These are phyloP conservation scores for Buxus sempervirens DNA, from an alignment of 164 flowering plant genomes.

Conservation along the genomic window DNA sequence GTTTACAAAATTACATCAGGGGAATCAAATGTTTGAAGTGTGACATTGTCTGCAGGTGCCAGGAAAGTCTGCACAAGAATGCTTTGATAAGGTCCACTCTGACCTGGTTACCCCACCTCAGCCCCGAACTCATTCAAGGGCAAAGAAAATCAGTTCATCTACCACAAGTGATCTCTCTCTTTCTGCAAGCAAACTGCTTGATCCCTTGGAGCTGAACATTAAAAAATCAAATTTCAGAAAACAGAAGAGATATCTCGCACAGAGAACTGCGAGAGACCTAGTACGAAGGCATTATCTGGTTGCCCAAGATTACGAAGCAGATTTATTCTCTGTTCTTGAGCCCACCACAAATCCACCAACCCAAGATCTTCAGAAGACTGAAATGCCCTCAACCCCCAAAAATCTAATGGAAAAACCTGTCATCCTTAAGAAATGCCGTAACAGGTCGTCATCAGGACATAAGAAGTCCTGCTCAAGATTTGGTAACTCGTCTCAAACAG, in stretches of 20 bases:
- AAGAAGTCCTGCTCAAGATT: conserved; percentile 46
- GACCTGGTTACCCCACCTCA: conserved; percentile 59
- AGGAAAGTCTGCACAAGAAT: conserved; percentile 86
- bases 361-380: conserved; percentile 15
- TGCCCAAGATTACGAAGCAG: conserved; percentile 43
- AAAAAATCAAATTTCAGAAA: conserved; percentile 33
- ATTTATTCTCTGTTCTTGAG: conserved; percentile 66
- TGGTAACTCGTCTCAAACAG: conserved; percentile 14
- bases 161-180: conserved; percentile 27
- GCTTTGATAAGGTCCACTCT: conserved; percentile 69
- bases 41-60: conserved; percentile 58
- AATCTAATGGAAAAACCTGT: conserved; percentile 14
- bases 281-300: conserved; percentile 46
- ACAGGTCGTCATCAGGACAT: conserved; percentile 30
- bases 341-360: conserved; percentile 29
- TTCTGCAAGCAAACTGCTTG: conserved; percentile 61
- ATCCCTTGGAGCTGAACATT: conserved; percentile 24
- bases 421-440: conserved; percentile 24
- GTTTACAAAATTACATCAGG: no score
- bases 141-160: conserved; percentile 27
- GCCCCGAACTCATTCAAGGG: conserved; percentile 50
- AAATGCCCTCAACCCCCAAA: conserved; percentile 41
- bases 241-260: conserved; percentile 37
- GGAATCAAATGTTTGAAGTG: neutral
- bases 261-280: conserved; percentile 51